Evolutionary conservation across 2,329 filamentous ascomycete genomes (phyloP).

Genomic region (Paraconiothyrium brasiliense): DNA sequence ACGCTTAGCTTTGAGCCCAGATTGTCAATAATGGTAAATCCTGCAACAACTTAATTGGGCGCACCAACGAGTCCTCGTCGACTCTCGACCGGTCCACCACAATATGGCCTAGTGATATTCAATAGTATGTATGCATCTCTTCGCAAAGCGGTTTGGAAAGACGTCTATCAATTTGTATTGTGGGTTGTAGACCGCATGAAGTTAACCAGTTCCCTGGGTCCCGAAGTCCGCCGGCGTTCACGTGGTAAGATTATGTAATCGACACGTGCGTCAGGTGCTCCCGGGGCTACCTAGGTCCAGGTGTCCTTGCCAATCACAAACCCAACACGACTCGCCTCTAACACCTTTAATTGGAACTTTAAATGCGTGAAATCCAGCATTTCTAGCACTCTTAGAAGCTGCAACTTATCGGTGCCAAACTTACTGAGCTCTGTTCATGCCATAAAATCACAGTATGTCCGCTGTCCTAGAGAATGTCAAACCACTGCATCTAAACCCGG

Average conservation of each 20-base stretch:
- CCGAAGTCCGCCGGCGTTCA: too few species aligned
- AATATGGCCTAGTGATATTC: too few species aligned
- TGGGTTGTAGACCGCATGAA: background rate
- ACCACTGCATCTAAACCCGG: constrained; percentile 38
- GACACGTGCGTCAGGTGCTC: background rate
- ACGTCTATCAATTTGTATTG: background rate
- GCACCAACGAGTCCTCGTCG: too few species aligned
- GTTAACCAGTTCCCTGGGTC: too few species aligned
- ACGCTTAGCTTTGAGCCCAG: background rate
- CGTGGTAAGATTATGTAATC: background rate
- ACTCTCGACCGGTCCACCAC: too few species aligned
- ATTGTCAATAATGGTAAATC: background rate
- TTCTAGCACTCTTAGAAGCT: background rate
- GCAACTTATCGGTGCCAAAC: constrained; percentile 3
- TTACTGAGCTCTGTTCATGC: constrained; percentile 4
- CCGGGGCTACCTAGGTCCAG: background rate
- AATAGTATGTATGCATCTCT: too few species aligned
- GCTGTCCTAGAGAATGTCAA: constrained; percentile 35
- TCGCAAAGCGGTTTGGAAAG: too few species aligned
- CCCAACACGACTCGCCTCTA: constrained; percentile 10
- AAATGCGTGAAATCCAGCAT: background rate
- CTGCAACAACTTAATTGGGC: too few species aligned
- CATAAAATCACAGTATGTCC: constrained; percentile 30
- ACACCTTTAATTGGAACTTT: constrained; percentile 3
- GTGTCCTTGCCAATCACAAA: background rate